Conservation (phyloP, 129 eudicot genomes). For the Erigeron canadensis region DNA sequence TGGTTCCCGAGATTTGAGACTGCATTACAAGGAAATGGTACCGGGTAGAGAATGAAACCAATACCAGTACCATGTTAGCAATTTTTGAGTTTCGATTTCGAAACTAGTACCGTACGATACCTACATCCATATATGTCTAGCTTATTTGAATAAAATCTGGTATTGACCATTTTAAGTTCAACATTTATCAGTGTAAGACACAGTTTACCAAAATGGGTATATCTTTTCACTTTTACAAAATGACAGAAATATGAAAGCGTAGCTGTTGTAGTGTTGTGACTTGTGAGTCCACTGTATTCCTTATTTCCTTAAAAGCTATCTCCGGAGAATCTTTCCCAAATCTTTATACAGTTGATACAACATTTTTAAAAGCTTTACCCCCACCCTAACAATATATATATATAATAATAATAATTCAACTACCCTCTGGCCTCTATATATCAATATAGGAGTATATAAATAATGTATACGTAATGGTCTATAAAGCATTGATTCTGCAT, state of each 20-base stretch:
- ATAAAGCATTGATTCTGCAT: slow-evolving; percentile 26
- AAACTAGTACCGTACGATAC: too few species aligned
- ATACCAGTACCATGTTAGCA: too few species aligned
- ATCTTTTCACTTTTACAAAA: slow-evolving; percentile 11
- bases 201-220: not conserved
- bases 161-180: too few species aligned
- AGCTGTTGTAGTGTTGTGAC: not conserved
- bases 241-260: slow-evolving; percentile 4
- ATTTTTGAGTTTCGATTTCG: too few species aligned
- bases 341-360: slow-evolving; percentile 43
- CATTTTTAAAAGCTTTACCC: slow-evolving; percentile 28
- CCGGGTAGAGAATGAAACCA: too few species aligned
- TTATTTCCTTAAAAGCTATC: slow-evolving; percentile 48
- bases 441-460: not conserved
- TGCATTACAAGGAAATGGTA: too few species aligned
- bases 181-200: too few species aligned
- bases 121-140: too few species aligned
- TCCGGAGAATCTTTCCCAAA: slow-evolving; percentile 59
- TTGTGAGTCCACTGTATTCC: slow-evolving; percentile 2
- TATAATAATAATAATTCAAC: slow-evolving; percentile 16
- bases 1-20: too few species aligned
- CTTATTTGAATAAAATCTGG: too few species aligned
- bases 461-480: slow-evolving; percentile 10
- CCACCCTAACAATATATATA: slow-evolving; percentile 5
- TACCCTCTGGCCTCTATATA: slow-evolving; percentile 20